A percentile compares a stretch with the other conserved stretches of the same genome.
phyloP scores from a whole-genome alignment of 257 asterid species.

The Lantana camara region DNA sequence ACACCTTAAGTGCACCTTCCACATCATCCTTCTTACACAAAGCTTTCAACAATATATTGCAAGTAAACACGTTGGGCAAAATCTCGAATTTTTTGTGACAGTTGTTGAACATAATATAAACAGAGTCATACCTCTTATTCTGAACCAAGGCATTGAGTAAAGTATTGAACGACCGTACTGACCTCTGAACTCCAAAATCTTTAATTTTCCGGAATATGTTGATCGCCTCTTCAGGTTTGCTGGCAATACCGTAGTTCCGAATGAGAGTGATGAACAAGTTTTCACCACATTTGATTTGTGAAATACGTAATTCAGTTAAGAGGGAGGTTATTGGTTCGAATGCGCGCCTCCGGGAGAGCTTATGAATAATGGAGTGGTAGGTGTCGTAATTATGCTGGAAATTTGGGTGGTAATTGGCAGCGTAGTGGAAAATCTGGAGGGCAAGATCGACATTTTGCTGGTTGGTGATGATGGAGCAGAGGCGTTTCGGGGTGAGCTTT shows the following conservation, averaged over 20 bases:
- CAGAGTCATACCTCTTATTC: conserved; percentile 79
- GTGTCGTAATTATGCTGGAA: conserved; percentile 71
- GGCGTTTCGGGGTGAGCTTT: conserved; percentile 60
- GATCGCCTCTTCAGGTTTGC: conserved; percentile 75
- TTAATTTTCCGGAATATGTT: conserved; percentile 56
- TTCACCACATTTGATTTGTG: conserved; percentile 61
- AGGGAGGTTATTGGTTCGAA: conserved; percentile 63
- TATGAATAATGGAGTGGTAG: conserved; percentile 69
- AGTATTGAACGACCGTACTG: conserved; percentile 77
- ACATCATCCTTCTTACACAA: conserved; percentile 71
- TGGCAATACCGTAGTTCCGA: conserved; percentile 74
- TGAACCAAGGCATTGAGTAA: conserved; percentile 77
- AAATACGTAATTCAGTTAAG: conserved; percentile 46
- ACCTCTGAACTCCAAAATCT: conserved; percentile 62
- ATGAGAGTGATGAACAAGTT: conserved; percentile 63
- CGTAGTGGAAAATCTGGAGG: conserved; percentile 77
- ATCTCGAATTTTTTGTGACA: conserved; percentile 61
- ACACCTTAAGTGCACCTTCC: conserved; percentile 59
- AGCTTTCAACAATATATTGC: conserved; percentile 83
- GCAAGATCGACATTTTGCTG: conserved; percentile 79
- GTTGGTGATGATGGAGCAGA: conserved; percentile 54
- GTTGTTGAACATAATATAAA: conserved; percentile 70
- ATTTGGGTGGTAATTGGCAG: conserved; percentile 66
- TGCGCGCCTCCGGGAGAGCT: conserved; percentile 68
- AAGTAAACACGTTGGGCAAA: conserved; percentile 75